These are phyloP conservation scores for Microsporum ferrugineum DNA, from an alignment of 2,329 filamentous ascomycete species.

Conservation along the genomic window DNA sequence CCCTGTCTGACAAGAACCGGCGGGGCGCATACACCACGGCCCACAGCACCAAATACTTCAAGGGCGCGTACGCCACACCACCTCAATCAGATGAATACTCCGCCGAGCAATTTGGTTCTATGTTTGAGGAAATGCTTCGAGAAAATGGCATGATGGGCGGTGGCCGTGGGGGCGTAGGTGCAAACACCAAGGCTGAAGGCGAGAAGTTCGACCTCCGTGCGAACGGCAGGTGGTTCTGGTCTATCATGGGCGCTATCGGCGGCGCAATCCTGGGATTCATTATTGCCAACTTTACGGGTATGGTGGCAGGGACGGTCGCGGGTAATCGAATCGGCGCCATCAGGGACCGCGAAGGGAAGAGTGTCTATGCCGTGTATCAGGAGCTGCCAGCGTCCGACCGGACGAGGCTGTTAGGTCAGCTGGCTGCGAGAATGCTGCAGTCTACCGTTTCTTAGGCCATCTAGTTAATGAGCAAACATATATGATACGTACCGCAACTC, in stretches of 20 bases:
- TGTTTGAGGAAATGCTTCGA: conserved; percentile 82
- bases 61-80: background rate
- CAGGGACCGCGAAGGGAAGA: conserved; percentile 83
- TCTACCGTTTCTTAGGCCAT: conserved; percentile 15
- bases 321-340: conserved; percentile 87
- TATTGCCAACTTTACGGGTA: conserved; percentile 78
- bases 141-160: conserved; percentile 73
- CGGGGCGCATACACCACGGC: conserved; percentile 61
- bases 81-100: conserved; percentile 37
- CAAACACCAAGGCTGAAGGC: conserved; percentile 47
- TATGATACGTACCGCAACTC: too few relatives aligned
- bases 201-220: background rate
- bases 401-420: conserved; percentile 65
- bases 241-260: conserved; percentile 69
- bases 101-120: conserved; percentile 69
- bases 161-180: conserved; percentile 33
- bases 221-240: conserved; percentile 54
- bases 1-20: conserved; percentile 65
- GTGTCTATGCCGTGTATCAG: conserved; percentile 81
- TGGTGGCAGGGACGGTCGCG: conserved; percentile 80
- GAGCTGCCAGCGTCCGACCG: conserved; percentile 76
- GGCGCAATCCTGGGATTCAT: conserved; percentile 92
- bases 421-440: conserved; percentile 72
- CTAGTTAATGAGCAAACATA: too few relatives aligned
- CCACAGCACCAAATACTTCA: conserved; percentile 12